Evolutionary conservation across 2,329 filamentous ascomycete species (phyloP).

Genomic region (Colletotrichum zoysiae): DNA sequence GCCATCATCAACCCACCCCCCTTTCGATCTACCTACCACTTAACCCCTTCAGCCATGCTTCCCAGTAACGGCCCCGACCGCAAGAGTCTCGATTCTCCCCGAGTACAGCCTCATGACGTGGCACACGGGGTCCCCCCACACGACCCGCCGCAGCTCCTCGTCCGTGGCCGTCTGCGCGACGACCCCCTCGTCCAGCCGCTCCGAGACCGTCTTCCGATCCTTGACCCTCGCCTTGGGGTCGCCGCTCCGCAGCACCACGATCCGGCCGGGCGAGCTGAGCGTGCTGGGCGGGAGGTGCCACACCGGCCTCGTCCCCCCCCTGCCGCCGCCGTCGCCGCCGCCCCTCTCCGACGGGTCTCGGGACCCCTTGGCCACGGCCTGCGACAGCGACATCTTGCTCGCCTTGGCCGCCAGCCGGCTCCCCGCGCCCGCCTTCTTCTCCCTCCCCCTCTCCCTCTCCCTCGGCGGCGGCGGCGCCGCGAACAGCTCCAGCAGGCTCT

Average conservation of each 20-base stretch:
- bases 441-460: constrained; percentile 24
- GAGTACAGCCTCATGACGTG: constrained; percentile 86
- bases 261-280: constrained; percentile 77
- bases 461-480: constrained; percentile 70
- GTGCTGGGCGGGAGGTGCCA: constrained; percentile 77
- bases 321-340: constrained; percentile 36
- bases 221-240: constrained; percentile 53
- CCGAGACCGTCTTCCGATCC: constrained; percentile 62
- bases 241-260: constrained; percentile 74
- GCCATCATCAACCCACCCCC: too few species aligned
- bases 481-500: constrained; percentile 78
- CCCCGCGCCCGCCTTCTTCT: constrained; percentile 31
- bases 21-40: background rate
- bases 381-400: constrained; percentile 36
- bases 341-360: constrained; percentile 45
- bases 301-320: constrained; percentile 47
- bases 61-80: constrained; percentile 74
- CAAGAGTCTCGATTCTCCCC: constrained; percentile 77
- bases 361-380: constrained; percentile 28
- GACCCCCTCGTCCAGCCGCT: constrained; percentile 69
- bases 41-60: constrained; percentile 43
- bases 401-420: constrained; percentile 18
- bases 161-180: constrained; percentile 78
- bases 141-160: constrained; percentile 73
- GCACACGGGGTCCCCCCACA: constrained; percentile 86